These are phyloP conservation scores for Amylocarpus encephaloides DNA, from an alignment of 2,329 filamentous ascomycete species.

Conservation along the genomic window DNA sequence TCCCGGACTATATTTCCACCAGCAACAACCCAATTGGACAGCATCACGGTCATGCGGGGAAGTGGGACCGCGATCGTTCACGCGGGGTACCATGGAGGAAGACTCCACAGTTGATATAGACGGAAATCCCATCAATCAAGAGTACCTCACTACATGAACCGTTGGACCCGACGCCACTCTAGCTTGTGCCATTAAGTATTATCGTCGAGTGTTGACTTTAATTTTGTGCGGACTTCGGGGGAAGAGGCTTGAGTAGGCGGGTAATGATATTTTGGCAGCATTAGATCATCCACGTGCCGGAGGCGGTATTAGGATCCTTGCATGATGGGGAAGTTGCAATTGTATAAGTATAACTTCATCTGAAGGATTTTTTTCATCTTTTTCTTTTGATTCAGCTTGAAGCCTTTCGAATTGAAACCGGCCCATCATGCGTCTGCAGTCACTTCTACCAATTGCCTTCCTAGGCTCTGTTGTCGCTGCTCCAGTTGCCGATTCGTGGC, in stretches of 20 bases:
- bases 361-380: neutral
- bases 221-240: neutral
- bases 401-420: neutral
- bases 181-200: no score
- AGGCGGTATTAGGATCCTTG: neutral
- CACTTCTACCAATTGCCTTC: neutral
- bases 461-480: neutral
- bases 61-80: neutral
- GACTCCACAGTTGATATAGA: neutral
- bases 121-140: constrained; percentile 2
- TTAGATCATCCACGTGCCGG: neutral
- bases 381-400: neutral
- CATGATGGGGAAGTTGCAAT: neutral
- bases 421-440: neutral
- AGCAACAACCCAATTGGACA: neutral
- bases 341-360: neutral
- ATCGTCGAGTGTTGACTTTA: neutral
- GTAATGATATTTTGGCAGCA: neutral
- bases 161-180: neutral
- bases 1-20: no score
- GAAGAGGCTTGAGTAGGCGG: neutral
- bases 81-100: neutral
- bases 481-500: constrained; percentile 19
- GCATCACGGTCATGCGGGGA: neutral
- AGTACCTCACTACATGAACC: neutral